Evolutionary conservation across 305 asterid genomes (phyloP).

Genomic region (Solanum hybrid): DNA sequence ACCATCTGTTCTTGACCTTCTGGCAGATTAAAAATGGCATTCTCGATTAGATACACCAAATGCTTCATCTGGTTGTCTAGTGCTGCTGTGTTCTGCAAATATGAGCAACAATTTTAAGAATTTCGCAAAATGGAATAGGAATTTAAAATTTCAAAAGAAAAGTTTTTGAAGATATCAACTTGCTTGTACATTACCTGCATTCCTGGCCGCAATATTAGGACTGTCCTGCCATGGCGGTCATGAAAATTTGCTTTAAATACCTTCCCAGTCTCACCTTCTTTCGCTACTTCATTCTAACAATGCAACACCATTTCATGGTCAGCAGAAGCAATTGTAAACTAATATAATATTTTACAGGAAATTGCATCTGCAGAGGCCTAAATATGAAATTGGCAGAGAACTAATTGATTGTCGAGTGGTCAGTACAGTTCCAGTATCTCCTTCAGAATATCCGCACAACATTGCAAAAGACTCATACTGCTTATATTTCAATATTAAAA

Average conservation of each 20-base stretch:
- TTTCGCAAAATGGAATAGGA: neutral
- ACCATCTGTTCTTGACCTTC: conserved; percentile 94
- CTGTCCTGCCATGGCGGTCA: conserved; percentile 87
- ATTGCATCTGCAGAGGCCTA: neutral
- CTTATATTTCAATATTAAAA: neutral
- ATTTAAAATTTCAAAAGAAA: neutral
- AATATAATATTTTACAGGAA: neutral
- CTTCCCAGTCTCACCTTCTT: conserved; percentile 96
- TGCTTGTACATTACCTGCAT: conserved; percentile 49
- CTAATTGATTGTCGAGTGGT: neutral
- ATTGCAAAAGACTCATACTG: neutral
- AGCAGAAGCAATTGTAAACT: neutral
- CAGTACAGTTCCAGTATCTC: neutral
- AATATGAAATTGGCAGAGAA: neutral
- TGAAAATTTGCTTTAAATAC: conserved; percentile 74
- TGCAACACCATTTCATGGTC: neutral
- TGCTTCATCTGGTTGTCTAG: conserved; percentile 79
- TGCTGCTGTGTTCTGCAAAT: conserved; percentile 64
- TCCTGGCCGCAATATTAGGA: conserved; percentile 89
- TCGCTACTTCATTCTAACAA: conserved; percentile 68
- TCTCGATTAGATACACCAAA: conserved; percentile 81
- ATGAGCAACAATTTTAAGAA: neutral
- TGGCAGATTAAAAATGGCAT: conserved; percentile 84
- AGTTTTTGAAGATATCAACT: neutral
- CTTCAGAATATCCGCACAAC: neutral